Conservation (phyloP, 495 filamentous ascomycete species). For the Tuber magnatum region DNA sequence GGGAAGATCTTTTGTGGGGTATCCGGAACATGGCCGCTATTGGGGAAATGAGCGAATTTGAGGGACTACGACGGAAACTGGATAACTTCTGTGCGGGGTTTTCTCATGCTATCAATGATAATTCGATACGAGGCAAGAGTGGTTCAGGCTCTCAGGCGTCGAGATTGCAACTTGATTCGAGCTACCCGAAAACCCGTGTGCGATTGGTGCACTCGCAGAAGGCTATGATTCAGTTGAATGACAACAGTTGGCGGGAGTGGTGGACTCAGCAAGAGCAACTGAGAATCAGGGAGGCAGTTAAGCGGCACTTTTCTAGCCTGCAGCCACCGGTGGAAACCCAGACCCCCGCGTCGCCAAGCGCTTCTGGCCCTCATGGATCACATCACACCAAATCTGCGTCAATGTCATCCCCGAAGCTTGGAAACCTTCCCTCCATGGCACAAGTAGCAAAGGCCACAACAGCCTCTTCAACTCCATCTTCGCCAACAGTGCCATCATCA, state of each 20-base stretch:
- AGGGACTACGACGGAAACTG: constrained; percentile 50
- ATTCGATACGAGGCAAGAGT: constrained; percentile 10
- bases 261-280: constrained; percentile 63
- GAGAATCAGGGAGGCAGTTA: constrained; percentile 57
- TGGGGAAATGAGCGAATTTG: constrained; percentile 54
- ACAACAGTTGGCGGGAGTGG: constrained; percentile 61
- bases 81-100: constrained; percentile 35
- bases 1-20: constrained; percentile 52
- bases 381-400: background rate
- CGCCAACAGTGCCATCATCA: constrained; percentile 24
- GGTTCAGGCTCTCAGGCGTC: constrained; percentile 41
- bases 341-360: constrained; percentile 6
- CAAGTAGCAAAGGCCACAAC: constrained; percentile 42
- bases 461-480: constrained; percentile 49
- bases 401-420: constrained; percentile 23
- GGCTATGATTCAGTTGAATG: constrained; percentile 50
- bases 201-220: constrained; percentile 48
- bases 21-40: constrained; percentile 56
- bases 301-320: constrained; percentile 52
- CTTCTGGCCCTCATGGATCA: background rate
- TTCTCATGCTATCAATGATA: constrained; percentile 25
- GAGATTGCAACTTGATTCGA: constrained; percentile 44
- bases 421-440: constrained; percentile 24
- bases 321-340: constrained; percentile 25
- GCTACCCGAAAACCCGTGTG: constrained; percentile 27